Base-by-base conservation (phyloP, 768 basidiomycete genomes). In the Daedaleopsis nitida region DNA sequence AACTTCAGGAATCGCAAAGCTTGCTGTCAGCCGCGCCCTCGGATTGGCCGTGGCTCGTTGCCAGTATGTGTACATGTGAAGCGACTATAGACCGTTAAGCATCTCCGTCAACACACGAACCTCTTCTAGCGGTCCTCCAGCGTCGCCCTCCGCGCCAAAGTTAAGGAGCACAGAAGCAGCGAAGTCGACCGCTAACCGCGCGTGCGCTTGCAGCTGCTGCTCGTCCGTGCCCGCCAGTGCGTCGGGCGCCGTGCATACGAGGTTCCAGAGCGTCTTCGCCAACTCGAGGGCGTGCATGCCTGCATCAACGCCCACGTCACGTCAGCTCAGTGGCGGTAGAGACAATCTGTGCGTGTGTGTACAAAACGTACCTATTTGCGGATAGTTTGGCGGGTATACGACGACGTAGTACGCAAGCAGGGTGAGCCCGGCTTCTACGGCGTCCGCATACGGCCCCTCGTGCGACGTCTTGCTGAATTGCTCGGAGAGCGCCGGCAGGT, bases 211-310 rank as follows among this genome's bases (percentile, higher is more conserved):
- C 64, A 27, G 63, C 19, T 38, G 51, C 21, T 43, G 21, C 50
- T 55, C 35, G 10, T 23, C 39, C 23, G 55, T 52, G 3, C 27
- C 50, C 42, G 24, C 48, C 23, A 54, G 63, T 12, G 59, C 53
- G 43, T 50, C 50, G 11, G 57, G 65, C 5, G 70, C 67, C 3
- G 75, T 75, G 19, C 86, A 68, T 23, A 77, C 71, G 14, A 77
- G 81, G 69, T 94, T 92, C 91, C 91, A 93, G 8, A 80, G 77
- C 0, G 89, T 87, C 76, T 92, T 92, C 1, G 90, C 82, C 69
- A 91, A 73, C 68, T 93, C 91, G 19, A 92, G 70, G 12, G 86
- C 74, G 72, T 94, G 92, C 76, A 91, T 78, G 14, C 91, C 91
- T 94, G 57, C n/a, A 13, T 23, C 47, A 10, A 58, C 24, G 56